Conservation (phyloP, 768 basidiomycete genomes). For the Crepidotus variabilis region DNA sequence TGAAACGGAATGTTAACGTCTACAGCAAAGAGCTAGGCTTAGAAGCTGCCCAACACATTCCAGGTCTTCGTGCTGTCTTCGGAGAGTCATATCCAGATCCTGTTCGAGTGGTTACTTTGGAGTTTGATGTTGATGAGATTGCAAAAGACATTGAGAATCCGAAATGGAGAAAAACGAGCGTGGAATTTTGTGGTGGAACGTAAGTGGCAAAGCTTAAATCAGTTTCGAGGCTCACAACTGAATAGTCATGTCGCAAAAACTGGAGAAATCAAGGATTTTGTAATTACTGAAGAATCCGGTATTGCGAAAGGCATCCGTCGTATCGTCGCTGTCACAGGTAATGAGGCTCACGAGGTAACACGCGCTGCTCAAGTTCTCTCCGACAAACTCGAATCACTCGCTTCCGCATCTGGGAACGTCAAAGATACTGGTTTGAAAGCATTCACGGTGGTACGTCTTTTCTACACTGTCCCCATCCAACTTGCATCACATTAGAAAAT, state of each 20-base stretch:
- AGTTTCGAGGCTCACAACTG: neutral
- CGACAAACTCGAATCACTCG: slow-evolving; percentile 58
- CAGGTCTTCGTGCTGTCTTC: slow-evolving; percentile 95
- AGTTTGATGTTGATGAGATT: slow-evolving; percentile 85
- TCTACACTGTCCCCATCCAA: neutral
- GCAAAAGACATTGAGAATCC: slow-evolving; percentile 80
- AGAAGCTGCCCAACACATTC: slow-evolving; percentile 74
- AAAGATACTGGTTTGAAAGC: slow-evolving; percentile 89
- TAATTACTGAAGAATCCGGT: slow-evolving; percentile 92
- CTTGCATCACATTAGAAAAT: neutral
- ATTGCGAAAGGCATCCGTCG: slow-evolving; percentile 98
- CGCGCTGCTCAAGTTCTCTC: slow-evolving; percentile 63
- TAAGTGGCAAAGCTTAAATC: slow-evolving; percentile 36
- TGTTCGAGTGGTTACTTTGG: slow-evolving; percentile 90
- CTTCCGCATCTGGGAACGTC: slow-evolving; percentile 61
- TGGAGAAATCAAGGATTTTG: slow-evolving; percentile 94
- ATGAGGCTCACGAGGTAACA: slow-evolving; percentile 83
- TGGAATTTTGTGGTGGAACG: slow-evolving; percentile 99
- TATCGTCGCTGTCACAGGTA: slow-evolving; percentile 90
- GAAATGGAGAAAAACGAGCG: slow-evolving; percentile 87
- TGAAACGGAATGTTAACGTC: slow-evolving; percentile 83
- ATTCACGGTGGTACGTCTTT: slow-evolving; percentile 59
- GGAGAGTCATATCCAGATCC: slow-evolving; percentile 98
- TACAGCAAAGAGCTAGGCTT: slow-evolving; percentile 85
- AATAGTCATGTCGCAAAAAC: slow-evolving; percentile 90